Conservation (phyloP, 768 basidiomycete species). For the Hypholoma sublateritium region DNA sequence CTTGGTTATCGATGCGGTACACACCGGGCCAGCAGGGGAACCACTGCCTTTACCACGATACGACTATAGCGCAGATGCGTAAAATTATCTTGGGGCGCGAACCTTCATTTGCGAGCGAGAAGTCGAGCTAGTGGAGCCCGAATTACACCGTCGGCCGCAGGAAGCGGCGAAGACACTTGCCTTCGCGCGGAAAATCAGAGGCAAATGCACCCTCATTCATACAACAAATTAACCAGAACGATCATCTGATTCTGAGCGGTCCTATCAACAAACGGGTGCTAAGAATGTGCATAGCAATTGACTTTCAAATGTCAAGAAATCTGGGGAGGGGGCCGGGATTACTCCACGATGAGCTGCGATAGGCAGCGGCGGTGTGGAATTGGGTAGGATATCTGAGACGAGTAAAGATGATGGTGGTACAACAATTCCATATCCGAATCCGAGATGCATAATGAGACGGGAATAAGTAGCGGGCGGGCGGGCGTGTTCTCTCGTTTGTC, state of each 20-base stretch:
- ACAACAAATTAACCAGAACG: too few species aligned
- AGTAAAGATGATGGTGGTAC: conserved; percentile 3
- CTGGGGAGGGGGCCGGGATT: too few species aligned
- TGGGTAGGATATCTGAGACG: background rate
- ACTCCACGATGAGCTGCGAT: too few species aligned
- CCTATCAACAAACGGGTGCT: conserved; percentile 3
- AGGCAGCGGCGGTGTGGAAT: background rate
- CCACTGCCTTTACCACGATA: background rate
- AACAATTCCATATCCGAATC: conserved; percentile 4
- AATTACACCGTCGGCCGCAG: conserved; percentile 1
- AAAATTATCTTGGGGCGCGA: background rate
- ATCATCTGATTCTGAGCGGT: conserved; percentile 1
- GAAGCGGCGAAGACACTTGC: background rate
- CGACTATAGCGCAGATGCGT: background rate
- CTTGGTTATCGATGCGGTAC: background rate
- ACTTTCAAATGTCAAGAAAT: background rate
- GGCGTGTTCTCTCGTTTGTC: background rate
- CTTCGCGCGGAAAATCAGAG: too few species aligned
- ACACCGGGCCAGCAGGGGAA: background rate
- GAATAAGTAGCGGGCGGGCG: conserved; percentile 1
- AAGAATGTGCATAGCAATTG: background rate
- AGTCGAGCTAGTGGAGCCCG: background rate
- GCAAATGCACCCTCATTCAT: too few species aligned
- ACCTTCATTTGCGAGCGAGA: background rate
- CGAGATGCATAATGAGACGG: conserved; percentile 4